These are phyloP conservation scores for Chrysanthemum lavandulifolium DNA, from an alignment of 129 eudicot species.

Conservation along the genomic window DNA sequence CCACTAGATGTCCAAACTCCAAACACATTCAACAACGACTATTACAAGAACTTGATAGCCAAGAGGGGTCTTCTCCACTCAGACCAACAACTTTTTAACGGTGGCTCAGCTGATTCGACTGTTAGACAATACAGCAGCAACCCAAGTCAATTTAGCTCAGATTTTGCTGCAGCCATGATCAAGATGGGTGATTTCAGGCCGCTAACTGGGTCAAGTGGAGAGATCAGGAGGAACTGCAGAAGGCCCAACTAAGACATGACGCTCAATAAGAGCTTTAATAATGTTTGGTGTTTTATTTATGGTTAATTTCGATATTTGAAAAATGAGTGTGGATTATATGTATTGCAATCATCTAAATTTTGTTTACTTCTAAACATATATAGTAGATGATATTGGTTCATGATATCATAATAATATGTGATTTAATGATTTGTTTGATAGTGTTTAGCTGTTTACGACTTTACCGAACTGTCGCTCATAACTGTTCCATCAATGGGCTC, in stretches of 20 bases:
- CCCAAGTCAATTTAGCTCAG: constrained; percentile 41
- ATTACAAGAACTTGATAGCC: constrained; percentile 63
- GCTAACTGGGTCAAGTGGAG: constrained; percentile 81
- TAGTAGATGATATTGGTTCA: no score
- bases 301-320: neutral
- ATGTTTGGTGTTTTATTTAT: neutral
- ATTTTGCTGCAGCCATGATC: constrained; percentile 78
- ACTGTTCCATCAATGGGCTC: constrained; percentile 58
- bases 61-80: constrained; percentile 80
- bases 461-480: constrained; percentile 73
- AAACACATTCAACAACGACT: constrained; percentile 61
- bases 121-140: constrained; percentile 58
- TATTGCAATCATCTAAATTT: neutral
- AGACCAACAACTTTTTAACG: constrained; percentile 77
- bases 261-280: neutral
- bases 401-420: no score
- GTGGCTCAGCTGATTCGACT: constrained; percentile 67
- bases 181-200: constrained; percentile 85
- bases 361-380: no score
- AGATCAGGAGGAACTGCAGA: constrained; percentile 91
- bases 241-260: constrained; percentile 39
- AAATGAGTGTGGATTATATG: constrained; percentile 2
- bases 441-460: no score
- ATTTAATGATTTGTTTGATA: no score
- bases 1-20: constrained; percentile 80